Conservation (phyloP, 768 basidiomycete species). For the Suillus clintonianus region DNA sequence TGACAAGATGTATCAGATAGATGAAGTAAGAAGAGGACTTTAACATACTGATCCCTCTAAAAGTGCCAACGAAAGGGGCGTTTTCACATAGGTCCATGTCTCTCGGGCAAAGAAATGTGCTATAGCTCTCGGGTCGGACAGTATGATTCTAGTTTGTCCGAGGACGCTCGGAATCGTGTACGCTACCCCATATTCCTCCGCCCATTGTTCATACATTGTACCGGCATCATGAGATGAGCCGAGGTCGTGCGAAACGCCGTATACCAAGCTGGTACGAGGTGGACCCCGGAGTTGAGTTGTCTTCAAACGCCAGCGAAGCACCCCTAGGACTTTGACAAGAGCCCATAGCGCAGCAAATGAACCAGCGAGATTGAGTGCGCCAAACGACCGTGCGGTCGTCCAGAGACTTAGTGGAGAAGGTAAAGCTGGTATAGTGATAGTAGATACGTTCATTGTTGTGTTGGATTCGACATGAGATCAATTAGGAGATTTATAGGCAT, state of each 20-base stretch:
- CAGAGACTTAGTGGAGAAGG: neutral
- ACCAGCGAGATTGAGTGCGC: neutral
- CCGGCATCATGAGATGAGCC: neutral
- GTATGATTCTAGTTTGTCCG: conserved; percentile 12
- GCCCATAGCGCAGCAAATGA: neutral
- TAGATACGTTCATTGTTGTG: neutral
- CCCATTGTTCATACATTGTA: conserved; percentile 22
- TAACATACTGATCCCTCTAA: conserved; percentile 25
- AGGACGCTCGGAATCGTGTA: conserved; percentile 18
- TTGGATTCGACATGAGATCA: neutral
- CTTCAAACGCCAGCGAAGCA: conserved; percentile 1
- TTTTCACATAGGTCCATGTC: conserved; percentile 49
- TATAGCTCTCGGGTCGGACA: conserved; percentile 50
- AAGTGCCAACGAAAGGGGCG: conserved; percentile 30
- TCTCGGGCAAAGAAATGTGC: conserved; percentile 52
- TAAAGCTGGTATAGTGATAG: neutral
- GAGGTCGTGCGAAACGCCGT: conserved; percentile 15
- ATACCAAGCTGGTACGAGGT: conserved; percentile 17
- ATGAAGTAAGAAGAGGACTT: neutral
- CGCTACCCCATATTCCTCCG: conserved; percentile 18
- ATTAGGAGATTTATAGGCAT: neutral
- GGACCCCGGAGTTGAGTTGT: conserved; percentile 22
- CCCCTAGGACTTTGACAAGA: conserved; percentile 6
- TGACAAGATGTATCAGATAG: neutral
- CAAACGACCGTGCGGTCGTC: neutral